Evolutionary conservation across 2,329 filamentous ascomycete genomes (phyloP), one percentile per base, ranked within the genome.

Genomic region (Teratosphaeria destructans): DNA sequence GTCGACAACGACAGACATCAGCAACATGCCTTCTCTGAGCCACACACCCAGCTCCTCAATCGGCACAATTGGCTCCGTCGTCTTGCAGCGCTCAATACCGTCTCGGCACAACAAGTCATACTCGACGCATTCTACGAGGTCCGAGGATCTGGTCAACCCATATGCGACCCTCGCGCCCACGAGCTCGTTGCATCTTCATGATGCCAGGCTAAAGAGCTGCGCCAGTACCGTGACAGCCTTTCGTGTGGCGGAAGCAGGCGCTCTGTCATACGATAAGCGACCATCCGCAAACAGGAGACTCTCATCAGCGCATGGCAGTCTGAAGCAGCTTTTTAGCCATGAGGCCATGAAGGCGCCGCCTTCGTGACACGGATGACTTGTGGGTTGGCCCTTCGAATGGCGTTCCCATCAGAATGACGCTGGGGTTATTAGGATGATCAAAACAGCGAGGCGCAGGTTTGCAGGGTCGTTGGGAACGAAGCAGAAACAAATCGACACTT

Each of bases 1-100:
- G 5, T 58, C 57, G 16, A 66, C 55, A 16, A 67, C 72, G 52
- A 66, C 70, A 61, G 73, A 67, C 57, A 70, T 68, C 61, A 74
- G 70, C 63, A 68, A 70, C 58, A 66, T 76, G 29, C 76, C 78
- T 5, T 79, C 77, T 16, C 71, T 79, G 54, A 74, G 74, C 34
- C 75, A 79, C 64, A 78, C 78, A 3, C 77, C 78, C 8, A 71
- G 74, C 29, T 78, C 75, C 7, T 76, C 76, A 7, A 66, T 75
- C 58, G 76, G 75, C 66, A 77, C 73, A 1, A 61, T 64, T 4
- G 66, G 67, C 53, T 79, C 77, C 12, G 68, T 75, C n/a, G 72
- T 74, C 5, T 76, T 74, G 39, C 74, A 72, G 5, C 69, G 75
- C 53, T 75, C 75, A 1, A 66, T 76, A 6, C 72, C 71, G 47